Evolutionary conservation across 495 filamentous ascomycete genomes (phyloP).

Genomic region (Xylaria flabelliformis): DNA sequence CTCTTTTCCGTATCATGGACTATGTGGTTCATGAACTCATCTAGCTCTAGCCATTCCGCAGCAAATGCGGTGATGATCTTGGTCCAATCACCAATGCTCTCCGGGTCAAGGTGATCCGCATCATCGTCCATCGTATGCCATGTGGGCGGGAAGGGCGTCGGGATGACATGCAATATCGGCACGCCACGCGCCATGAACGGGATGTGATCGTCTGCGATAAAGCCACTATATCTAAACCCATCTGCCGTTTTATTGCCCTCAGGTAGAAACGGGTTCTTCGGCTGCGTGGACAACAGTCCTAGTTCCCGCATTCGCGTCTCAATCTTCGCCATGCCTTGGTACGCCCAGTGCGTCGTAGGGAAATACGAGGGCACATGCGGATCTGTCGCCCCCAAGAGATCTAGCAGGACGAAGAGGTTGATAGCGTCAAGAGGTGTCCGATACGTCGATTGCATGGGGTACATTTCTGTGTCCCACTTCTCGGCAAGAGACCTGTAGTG

Average conservation of each 20-base stretch:
- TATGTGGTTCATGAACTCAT: constrained; percentile 25
- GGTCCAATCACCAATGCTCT: constrained; percentile 84
- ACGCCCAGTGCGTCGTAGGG: constrained; percentile 88
- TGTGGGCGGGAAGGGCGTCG: constrained; percentile 74
- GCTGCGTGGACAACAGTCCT: constrained; percentile 44
- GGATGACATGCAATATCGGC: constrained; percentile 83
- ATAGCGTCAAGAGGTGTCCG: constrained; percentile 75
- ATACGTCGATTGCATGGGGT: constrained; percentile 74
- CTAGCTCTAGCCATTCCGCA: constrained; percentile 79
- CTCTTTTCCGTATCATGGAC: neutral
- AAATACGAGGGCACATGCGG: constrained; percentile 82
- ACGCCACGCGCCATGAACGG: constrained; percentile 84
- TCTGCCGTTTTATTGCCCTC: constrained; percentile 60
- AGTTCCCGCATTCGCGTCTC: constrained; percentile 71
- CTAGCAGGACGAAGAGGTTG: constrained; percentile 82
- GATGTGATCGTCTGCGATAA: constrained; percentile 78
- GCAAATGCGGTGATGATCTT: constrained; percentile 78
- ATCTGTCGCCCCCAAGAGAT: constrained; percentile 74
- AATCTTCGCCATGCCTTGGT: constrained; percentile 69
- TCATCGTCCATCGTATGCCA: constrained; percentile 87
- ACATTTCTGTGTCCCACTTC: constrained; percentile 71
- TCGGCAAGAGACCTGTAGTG: constrained; percentile 64
- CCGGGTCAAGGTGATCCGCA: constrained; percentile 78
- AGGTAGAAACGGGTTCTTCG: constrained; percentile 49
- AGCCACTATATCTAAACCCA: constrained; percentile 47